Conservation (phyloP, 441 rosid species). For the Adansonia grandidieri region DNA sequence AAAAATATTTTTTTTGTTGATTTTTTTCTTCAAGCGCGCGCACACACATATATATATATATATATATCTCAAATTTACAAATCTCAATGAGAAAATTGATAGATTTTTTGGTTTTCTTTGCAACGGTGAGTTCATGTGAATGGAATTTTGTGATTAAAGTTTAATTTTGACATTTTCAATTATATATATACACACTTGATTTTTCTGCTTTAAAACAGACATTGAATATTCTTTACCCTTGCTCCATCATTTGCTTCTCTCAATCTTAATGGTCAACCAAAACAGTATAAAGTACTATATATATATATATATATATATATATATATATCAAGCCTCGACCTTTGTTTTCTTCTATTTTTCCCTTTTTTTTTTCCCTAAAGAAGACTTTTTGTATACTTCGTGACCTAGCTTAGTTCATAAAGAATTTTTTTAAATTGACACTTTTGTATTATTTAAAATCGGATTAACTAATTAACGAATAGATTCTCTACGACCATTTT, state of each 20-base stretch:
- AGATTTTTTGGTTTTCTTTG: constrained; percentile 12
- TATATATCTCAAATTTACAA: background rate
- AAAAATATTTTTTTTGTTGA: too few species aligned
- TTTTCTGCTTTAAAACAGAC: background rate
- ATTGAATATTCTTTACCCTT: background rate
- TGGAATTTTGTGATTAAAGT: constrained; percentile 7
- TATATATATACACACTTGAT: background rate
- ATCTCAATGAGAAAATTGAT: constrained; percentile 18
- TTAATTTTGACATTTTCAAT: background rate
- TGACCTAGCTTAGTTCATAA: too few species aligned
- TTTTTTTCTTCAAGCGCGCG: too few species aligned
- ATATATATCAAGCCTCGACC: too few species aligned
- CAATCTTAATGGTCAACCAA: background rate
- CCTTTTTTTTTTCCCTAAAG: background rate
- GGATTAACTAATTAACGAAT: too few species aligned
- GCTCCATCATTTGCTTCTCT: background rate
- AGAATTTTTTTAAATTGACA: too few species aligned
- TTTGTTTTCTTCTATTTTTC: background rate
- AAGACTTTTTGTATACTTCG: background rate
- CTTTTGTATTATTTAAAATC: too few species aligned
- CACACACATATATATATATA: too few species aligned
- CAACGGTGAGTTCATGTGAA: constrained; percentile 11
- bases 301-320: too few species aligned
- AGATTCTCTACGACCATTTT: too few species aligned
- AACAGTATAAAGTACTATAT: background rate